phyloP scores from a whole-genome alignment of 2,329 filamentous ascomycete genomes.

The Cordyceps tenuipes region DNA sequence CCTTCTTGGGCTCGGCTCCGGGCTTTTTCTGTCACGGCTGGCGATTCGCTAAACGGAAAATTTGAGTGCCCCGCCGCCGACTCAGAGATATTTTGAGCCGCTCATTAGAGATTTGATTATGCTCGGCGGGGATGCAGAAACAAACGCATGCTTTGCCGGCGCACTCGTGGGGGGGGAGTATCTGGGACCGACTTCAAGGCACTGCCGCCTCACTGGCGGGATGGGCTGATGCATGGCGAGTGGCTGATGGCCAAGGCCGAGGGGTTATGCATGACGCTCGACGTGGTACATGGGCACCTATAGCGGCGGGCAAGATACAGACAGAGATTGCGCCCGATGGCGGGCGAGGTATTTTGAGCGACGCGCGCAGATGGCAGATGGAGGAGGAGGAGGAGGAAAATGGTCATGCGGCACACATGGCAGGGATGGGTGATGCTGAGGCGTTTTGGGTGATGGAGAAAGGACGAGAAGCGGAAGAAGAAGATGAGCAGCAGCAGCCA shows the following conservation, averaged over 20 bases:
- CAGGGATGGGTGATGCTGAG: not conserved
- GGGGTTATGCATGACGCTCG: slow-evolving; percentile 30
- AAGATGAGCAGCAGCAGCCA: not conserved
- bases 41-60: slow-evolving; percentile 28
- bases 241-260: slow-evolving; percentile 38
- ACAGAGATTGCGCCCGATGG: slow-evolving; percentile 25
- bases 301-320: not conserved
- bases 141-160: slow-evolving; percentile 46
- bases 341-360: slow-evolving; percentile 26
- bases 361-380: slow-evolving; percentile 25
- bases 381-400: slow-evolving; percentile 23
- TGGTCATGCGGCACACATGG: slow-evolving; percentile 14
- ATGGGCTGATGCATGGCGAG: slow-evolving; percentile 33
- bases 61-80: slow-evolving; percentile 12
- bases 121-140: slow-evolving; percentile 44
- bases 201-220: slow-evolving; percentile 39
- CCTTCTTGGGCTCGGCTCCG: slow-evolving; percentile 42
- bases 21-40: slow-evolving; percentile 34
- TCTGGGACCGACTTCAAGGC: slow-evolving; percentile 30
- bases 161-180: slow-evolving; percentile 37
- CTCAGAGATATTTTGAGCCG: slow-evolving; percentile 35
- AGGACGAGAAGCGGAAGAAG: not conserved
- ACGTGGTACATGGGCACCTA: slow-evolving; percentile 26
- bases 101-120: slow-evolving; percentile 38
- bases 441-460: slow-evolving; percentile 22